Base-by-base conservation (phyloP, 805 yeast genomes). In the Saccharomycopsis fibuligera region DNA sequence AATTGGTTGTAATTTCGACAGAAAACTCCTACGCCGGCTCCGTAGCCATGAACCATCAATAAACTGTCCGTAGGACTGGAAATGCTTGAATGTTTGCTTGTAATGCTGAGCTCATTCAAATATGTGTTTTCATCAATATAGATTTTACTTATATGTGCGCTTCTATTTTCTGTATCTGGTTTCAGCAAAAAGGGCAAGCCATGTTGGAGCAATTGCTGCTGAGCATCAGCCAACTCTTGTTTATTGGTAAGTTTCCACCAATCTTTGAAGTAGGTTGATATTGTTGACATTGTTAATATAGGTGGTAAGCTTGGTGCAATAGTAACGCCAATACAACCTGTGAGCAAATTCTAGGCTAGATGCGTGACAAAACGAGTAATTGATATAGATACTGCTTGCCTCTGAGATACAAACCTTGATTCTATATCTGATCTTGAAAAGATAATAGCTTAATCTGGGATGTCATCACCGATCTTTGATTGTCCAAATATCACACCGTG, bases 41-140 rank as follows among this genome's bases (percentile, higher is more conserved):
- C 96, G 60, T 88, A 89, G 0, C 99, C 99, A 64, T 91, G 99
- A 3, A 93, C 66, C 53, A 91, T 64, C 2, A 93, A 85, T n/a
- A 83, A 62, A 17, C 23, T 39, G 9, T 70, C 54, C 19, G 21
- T 38, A n/a, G 33, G 14, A 4, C 30, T 10, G 8, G 35, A 10
- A 10, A 5, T 6, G 5, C 19, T 16, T 5, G 19, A 12, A 5
- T 33, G 19, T 5, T 17, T 17, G 17, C 31, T 42, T 23, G 14
- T 22, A 3, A 42, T 31, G 30, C 23, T 27, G 38, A 42, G 35
- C 38, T 42, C 45, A 14, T 42, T 42, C 25, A 42, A 22, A 29
- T n/a, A 31, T 5, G 33, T 12, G 24, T 17, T 19, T 14, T 46
- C 49, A 22, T 35, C 49, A 35, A 46, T 40, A 24, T 31, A 39